Conservation (phyloP, 768 basidiomycete genomes). For the Russula vinacea region DNA sequence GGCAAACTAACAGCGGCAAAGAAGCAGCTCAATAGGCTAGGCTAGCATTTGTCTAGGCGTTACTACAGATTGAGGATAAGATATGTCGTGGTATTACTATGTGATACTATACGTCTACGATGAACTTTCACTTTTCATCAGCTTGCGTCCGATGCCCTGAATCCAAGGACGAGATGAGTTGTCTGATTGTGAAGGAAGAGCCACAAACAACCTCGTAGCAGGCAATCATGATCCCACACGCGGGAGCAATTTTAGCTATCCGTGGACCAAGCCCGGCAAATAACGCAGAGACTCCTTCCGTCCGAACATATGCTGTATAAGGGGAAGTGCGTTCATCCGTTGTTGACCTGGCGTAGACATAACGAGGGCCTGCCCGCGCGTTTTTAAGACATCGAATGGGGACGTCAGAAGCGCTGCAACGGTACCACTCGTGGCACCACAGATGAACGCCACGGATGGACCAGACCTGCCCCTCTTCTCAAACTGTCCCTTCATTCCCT, state of each 20-base stretch:
- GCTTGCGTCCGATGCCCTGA: conserved; percentile 58
- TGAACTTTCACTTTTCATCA: conserved; percentile 39
- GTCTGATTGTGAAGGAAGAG: conserved; percentile 15
- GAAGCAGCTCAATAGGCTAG: conserved; percentile 77
- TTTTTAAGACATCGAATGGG: conserved; percentile 97
- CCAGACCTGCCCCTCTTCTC: conserved; percentile 53
- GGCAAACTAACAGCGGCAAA: conserved; percentile 76
- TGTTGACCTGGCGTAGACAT: conserved; percentile 50
- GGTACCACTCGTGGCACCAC: conserved; percentile 87
- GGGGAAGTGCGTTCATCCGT: conserved; percentile 52
- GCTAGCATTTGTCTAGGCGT: conserved; percentile 31
- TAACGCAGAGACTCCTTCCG: conserved; percentile 74
- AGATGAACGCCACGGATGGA: conserved; percentile 73
- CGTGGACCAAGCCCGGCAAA: conserved; percentile 86
- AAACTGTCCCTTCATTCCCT: conserved; percentile 69
- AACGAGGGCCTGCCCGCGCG: conserved; percentile 79
- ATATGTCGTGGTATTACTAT: conserved; percentile 17
- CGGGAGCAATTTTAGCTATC: conserved; percentile 93
- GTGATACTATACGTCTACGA: conserved; percentile 21
- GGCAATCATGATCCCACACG: conserved; percentile 97
- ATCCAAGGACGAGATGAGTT: conserved; percentile 25
- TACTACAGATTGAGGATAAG: background rate
- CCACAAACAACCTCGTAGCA: conserved; percentile 74
- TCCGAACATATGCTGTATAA: conserved; percentile 69
- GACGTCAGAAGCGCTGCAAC: conserved; percentile 84